Evolutionary conservation across 2,329 filamentous ascomycete species (phyloP), one percentile per base, ranked within the genome.

Genomic region (Aaosphaeria pasadenensis): DNA sequence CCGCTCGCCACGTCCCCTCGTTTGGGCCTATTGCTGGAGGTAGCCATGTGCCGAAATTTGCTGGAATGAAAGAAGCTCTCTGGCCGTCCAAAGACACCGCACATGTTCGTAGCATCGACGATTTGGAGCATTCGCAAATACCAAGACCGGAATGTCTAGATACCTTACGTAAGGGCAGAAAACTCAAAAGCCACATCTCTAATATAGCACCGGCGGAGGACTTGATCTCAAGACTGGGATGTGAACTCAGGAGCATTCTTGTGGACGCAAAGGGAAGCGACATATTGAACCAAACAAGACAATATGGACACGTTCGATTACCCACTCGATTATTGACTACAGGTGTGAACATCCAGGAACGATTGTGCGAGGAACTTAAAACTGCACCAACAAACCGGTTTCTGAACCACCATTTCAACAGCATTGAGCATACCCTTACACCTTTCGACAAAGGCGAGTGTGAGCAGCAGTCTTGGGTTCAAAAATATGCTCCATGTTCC

Each of bases 401-500:
- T 13, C 67, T 94, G 42, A 58, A 67, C 9, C 74, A 76, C 2
- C 73, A 90, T 2, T 88, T 85, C 58, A 66, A 75, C 3, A 76
- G 77, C 0, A 77, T 96, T 31, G 71, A 77, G 40, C 77, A 75
- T 1, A 77, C 77, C 0, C 75, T 91, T 9, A 91, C 88, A 4
- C 85, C 91, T 0, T 96, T 91, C 60, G 94, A 99, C 65, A 80
- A 74, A 52, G 88, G 85, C 6, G 80, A 79, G 43, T 95, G 88
- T 57, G 92, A 97, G 62, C 77, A 75, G 2, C 71, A 79, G 30
- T 71, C 83, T 6, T 99, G 94, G 94, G 69, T 78, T 2, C 86
- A 92, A 38, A 96, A 97, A 62, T 96, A 97, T 70, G 83, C 88
- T 0, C 94, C 94, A 0, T 71, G 69, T 29, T 75, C 72, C 33